Evolutionary conservation across 139 green algal genomes (phyloP).

Genomic region (Eudorina sp.): DNA sequence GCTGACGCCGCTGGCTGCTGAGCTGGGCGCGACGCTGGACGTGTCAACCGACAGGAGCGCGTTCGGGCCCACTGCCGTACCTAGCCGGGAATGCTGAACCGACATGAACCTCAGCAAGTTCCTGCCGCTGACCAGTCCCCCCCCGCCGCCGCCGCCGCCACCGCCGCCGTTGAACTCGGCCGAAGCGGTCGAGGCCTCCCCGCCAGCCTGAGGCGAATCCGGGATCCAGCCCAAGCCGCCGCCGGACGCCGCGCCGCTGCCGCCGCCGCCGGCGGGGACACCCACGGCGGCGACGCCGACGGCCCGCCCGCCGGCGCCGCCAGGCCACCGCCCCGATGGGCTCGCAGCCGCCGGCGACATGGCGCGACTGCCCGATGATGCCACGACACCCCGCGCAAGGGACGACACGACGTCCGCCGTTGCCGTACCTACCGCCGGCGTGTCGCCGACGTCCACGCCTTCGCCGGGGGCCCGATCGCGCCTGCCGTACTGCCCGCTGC

Average conservation of each 20-base stretch:
- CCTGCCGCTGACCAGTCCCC: too few relatives aligned
- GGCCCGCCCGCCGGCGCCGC: too few relatives aligned
- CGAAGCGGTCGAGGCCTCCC: neutral
- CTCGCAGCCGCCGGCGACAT: too few relatives aligned
- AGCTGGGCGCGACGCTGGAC: neutral
- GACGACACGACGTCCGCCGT: too few relatives aligned
- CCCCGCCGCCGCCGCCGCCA: neutral
- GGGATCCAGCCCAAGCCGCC: neutral
- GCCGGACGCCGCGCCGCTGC: neutral
- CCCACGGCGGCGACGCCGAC: too few relatives aligned
- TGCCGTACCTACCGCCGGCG: neutral
- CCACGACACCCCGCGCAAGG: too few relatives aligned
- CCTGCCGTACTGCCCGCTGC: too few relatives aligned
- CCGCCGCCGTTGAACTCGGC: neutral
- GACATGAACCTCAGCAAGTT: neutral
- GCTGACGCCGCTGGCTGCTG: neutral
- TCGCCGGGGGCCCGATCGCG: too few relatives aligned
- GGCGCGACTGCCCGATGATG: too few relatives aligned
- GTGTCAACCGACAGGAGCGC: neutral
- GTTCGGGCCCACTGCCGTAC: neutral
- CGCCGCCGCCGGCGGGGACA: too few relatives aligned
- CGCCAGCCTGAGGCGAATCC: neutral
- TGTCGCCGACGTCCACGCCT: neutral
- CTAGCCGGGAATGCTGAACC: neutral
- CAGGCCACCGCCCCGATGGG: too few relatives aligned